These are phyloP conservation scores for Tolypocladium tropicale DNA, from an alignment of 2,329 filamentous ascomycete genomes.

Conservation along the genomic window DNA sequence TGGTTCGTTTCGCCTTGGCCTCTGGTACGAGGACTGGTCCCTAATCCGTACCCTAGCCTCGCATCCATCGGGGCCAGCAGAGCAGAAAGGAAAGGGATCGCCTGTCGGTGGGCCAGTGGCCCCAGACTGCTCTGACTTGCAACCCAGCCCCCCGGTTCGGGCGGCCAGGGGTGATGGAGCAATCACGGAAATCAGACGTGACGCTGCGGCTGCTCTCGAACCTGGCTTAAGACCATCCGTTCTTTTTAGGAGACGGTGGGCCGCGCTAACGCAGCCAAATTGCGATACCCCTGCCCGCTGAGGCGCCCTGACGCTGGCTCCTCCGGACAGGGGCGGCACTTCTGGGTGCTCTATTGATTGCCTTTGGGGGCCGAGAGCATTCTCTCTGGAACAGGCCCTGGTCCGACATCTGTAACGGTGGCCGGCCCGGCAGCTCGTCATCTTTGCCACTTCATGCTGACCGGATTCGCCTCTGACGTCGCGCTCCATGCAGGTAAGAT, in stretches of 20 bases:
- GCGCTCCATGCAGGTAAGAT: too few relatives aligned
- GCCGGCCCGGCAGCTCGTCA: too few relatives aligned
- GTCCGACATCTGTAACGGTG: not conserved
- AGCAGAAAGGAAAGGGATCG: not conserved
- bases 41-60: not conserved
- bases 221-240: not conserved
- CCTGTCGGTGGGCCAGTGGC: not conserved
- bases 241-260: constrained; percentile 2
- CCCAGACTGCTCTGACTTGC: not conserved
- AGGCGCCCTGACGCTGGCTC: not conserved
- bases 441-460: not conserved
- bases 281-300: not conserved
- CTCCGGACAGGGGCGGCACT: not conserved
- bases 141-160: not conserved
- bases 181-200: not conserved
- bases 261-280: not conserved
- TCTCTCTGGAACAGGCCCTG: not conserved
- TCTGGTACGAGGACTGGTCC: too few relatives aligned
- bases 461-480: not conserved
- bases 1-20: not conserved
- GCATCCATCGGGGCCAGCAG: not conserved
- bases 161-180: not conserved
- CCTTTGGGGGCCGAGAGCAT: not conserved
- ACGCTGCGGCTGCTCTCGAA: not conserved
- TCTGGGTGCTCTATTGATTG: not conserved